Conservation (phyloP, 257 asterid genomes). For the Solanum piurae region DNA sequence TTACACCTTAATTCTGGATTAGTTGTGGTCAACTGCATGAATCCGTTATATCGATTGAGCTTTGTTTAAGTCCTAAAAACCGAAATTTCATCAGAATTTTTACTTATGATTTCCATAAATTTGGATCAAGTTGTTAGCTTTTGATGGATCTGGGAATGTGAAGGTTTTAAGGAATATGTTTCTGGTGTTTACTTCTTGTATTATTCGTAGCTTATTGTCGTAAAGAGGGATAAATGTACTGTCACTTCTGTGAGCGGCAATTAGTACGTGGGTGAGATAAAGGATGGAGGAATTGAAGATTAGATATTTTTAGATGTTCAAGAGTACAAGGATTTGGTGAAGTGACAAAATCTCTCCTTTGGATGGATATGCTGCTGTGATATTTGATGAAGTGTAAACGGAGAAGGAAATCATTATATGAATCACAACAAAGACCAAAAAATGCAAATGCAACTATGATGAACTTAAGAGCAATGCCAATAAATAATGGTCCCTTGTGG, state of each 20-base stretch:
- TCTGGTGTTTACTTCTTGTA: not conserved
- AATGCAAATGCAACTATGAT: not conserved
- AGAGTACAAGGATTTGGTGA: not conserved
- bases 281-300: not conserved
- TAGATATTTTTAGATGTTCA: not conserved
- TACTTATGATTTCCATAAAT: not conserved
- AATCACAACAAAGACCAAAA: not conserved
- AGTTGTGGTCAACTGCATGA: not conserved
- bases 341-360: not conserved
- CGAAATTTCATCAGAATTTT: not conserved
- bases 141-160: not conserved
- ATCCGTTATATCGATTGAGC: not conserved
- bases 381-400: not conserved
- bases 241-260: not conserved
- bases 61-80: not conserved
- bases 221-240: not conserved
- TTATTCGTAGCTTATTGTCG: not conserved
- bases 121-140: not conserved
- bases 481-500: not conserved
- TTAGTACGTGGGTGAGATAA: not conserved
- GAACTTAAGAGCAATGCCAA: not conserved
- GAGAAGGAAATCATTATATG: not conserved
- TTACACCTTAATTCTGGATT: not conserved
- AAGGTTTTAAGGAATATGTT: not conserved
- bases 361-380: not conserved